phyloP scores from a whole-genome alignment of 768 basidiomycete genomes.

The Tubosaeta brunneosetosa region DNA sequence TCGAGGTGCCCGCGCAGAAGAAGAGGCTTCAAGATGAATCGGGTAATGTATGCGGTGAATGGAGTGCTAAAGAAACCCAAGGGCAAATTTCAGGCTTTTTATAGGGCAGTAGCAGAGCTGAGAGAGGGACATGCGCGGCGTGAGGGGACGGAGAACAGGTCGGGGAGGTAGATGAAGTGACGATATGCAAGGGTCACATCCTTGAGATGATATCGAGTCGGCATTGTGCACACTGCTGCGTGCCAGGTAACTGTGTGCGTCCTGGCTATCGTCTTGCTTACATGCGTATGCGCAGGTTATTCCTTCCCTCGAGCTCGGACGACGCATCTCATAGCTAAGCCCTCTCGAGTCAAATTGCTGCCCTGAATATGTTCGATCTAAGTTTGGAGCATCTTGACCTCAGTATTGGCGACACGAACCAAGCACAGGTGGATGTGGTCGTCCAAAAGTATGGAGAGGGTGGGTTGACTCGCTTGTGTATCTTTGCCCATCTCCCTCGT shows the following conservation, averaged over 20 bases:
- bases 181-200: too few species aligned
- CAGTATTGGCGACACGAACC: conserved; percentile 53
- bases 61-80: too few species aligned
- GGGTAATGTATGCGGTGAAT: too few species aligned
- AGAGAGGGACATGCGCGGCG: too few species aligned
- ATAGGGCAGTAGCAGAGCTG: too few species aligned
- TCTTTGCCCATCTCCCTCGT: conserved; percentile 19
- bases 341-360: conserved; percentile 82
- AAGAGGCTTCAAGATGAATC: too few species aligned
- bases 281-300: conserved; percentile 48
- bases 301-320: conserved; percentile 66
- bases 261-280: conserved; percentile 44
- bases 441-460: conserved; percentile 74
- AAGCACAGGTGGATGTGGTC: conserved; percentile 52
- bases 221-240: too few species aligned
- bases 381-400: conserved; percentile 86
- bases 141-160: too few species aligned
- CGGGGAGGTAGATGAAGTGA: too few species aligned
- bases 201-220: too few species aligned
- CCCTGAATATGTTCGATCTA: conserved; percentile 87
- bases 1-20: too few species aligned
- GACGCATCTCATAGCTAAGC: conserved; percentile 89
- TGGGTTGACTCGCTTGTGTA: not conserved
- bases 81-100: too few species aligned
- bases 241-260: conserved; percentile 40